Conservation (phyloP, 1,284 basidiomycete species). For the Boletus smithii region DNA sequence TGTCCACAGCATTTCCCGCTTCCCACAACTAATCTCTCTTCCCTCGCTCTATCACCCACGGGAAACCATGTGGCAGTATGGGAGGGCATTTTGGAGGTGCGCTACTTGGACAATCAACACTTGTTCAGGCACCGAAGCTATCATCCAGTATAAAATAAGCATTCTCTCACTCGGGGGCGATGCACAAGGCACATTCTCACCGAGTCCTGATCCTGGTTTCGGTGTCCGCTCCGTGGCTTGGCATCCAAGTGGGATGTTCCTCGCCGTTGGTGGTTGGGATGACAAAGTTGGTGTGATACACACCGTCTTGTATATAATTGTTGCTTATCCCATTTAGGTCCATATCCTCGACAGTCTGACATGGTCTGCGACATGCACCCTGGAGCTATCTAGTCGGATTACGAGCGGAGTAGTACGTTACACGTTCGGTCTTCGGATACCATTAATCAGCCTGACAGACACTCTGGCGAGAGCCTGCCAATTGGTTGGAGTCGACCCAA, state of each 20-base stretch:
- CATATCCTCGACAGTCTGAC: slow-evolving; percentile 75
- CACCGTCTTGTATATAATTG: not conserved
- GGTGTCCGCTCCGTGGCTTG: slow-evolving; percentile 74
- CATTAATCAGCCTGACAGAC: slow-evolving; percentile 40
- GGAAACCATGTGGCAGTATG: slow-evolving; percentile 79
- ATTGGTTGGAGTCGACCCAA: slow-evolving; percentile 77
- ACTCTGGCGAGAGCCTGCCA: slow-evolving; percentile 77
- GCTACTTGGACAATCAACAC: slow-evolving; percentile 13
- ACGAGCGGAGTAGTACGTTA: slow-evolving; percentile 53
- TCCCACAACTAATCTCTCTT: slow-evolving; percentile 72
- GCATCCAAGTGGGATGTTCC: slow-evolving; percentile 79
- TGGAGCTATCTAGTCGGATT: slow-evolving; percentile 59
- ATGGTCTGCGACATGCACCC: slow-evolving; percentile 68
- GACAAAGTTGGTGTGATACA: slow-evolving; percentile 56
- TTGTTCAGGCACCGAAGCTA: not conserved
- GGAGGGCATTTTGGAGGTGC: slow-evolving; percentile 78
- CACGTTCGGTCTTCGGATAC: not conserved
- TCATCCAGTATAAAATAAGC: slow-evolving; percentile 71
- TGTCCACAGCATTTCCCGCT: slow-evolving; percentile 70
- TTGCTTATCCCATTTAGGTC: slow-evolving; percentile 44
- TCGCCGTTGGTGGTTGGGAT: slow-evolving; percentile 81
- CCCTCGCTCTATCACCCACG: slow-evolving; percentile 77
- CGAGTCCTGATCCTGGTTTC: slow-evolving; percentile 72
- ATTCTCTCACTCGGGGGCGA: slow-evolving; percentile 73
- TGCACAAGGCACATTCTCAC: slow-evolving; percentile 64